Evolutionary conservation across 768 basidiomycete genomes (phyloP).

Genomic region (Boletus sensibilis): DNA sequence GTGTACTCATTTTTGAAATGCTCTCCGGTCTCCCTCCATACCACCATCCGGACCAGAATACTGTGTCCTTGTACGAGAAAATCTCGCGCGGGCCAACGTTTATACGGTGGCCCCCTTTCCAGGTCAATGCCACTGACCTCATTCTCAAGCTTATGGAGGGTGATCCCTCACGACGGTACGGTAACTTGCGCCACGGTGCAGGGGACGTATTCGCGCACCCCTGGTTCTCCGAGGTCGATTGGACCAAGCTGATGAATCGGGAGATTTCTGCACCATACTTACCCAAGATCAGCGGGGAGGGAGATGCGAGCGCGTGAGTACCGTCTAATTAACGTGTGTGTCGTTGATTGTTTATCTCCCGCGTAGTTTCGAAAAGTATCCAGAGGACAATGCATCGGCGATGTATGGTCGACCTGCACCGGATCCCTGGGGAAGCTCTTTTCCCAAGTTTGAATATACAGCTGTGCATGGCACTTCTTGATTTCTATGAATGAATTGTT

Average conservation of each 20-base stretch:
- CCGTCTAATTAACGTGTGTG: background rate
- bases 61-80: conserved; percentile 87
- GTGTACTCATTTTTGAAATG: conserved; percentile 98
- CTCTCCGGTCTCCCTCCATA: conserved; percentile 94
- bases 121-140: conserved; percentile 79
- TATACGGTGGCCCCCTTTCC: conserved; percentile 78
- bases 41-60: conserved; percentile 83
- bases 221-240: conserved; percentile 95
- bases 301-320: conserved; percentile 91
- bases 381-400: conserved; percentile 65
- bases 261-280: conserved; percentile 96
- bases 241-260: conserved; percentile 73
- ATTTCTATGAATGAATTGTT: conserved; percentile 9
- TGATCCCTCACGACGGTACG: conserved; percentile 85
- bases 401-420: conserved; percentile 56
- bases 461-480: conserved; percentile 37
- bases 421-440: conserved; percentile 65
- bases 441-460: conserved; percentile 77
- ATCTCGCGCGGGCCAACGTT: conserved; percentile 73
- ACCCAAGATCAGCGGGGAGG: conserved; percentile 87
- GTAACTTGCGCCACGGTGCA: conserved; percentile 84
- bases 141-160: conserved; percentile 88
- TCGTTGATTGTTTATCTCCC: background rate
- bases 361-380: conserved; percentile 71
- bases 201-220: conserved; percentile 90